Base-by-base conservation (phyloP, 768 basidiomycete genomes). In the Rhodotorula diobovata region DNA sequence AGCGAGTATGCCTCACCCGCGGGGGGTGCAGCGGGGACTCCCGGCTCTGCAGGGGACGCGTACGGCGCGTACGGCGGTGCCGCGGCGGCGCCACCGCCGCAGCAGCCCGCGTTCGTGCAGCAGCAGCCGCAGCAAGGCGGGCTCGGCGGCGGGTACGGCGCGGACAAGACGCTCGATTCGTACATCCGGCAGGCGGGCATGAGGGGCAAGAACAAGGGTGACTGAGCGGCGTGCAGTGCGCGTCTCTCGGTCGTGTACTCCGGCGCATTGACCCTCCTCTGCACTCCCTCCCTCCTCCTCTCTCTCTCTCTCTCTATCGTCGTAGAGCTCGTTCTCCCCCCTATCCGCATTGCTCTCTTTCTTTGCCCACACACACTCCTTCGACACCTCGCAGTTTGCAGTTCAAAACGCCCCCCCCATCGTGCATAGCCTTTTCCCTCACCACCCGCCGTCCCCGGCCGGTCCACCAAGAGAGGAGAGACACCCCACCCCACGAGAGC, bases 171-270 rank as follows among this genome's bases (percentile, higher is more conserved):
- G 30, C 63, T 68, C 43, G 69, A 71, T 1, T 46, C 60, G 30
- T 43, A 55, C 45, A 53, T 74, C 60, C 70, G 67, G 57, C 59
- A 60, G 59, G 56, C 61, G 23, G 69, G 66, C 20, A 57, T 67
- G 54, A 55, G 69, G 32, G 63, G 66, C 2, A 48, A 67, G 60
- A 74, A 74, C 63, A 74, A 74, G 69, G 66, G 73, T 10, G 73
- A 74, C 48, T 74, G 51, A 60, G 51, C 23, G 23, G 7, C 23
- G 25, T 7, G 1, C 23, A 1, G 9, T 28, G n/a, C n/a, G n/a
- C 11, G 3, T 23, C 10, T 50, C 23, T 28, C 25, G 23, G 11
- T 21, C 45, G 21, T 48, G 9, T 20, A 21, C 25, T 23, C 6
- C 48, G 8, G 11, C 48, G 25, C 25, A 10, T 28, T 50, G 9